These are phyloP conservation scores for Fusarium sp. DNA, from an alignment of 2,329 filamentous ascomycete genomes.

Conservation along the genomic window DNA sequence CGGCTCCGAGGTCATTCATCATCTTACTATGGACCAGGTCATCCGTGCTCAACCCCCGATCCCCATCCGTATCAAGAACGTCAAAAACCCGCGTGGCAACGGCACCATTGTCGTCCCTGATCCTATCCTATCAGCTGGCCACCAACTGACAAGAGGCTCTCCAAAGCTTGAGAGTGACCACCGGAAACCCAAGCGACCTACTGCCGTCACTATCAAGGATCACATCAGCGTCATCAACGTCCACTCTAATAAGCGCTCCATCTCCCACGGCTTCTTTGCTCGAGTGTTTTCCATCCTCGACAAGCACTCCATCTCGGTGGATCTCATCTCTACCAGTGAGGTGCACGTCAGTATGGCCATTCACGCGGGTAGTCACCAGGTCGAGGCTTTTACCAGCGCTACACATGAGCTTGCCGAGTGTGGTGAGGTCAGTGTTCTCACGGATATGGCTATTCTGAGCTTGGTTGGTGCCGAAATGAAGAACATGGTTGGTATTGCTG, in stretches of 20 bases:
- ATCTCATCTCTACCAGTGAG: slow-evolving; percentile 95
- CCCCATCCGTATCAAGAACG: slow-evolving; percentile 90
- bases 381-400: slow-evolving; percentile 73
- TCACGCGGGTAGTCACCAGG: slow-evolving; percentile 77
- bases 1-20: slow-evolving; percentile 96
- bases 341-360: slow-evolving; percentile 98
- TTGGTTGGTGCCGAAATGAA: slow-evolving; percentile 96
- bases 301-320: slow-evolving; percentile 87
- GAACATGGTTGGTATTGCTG: slow-evolving; percentile 95
- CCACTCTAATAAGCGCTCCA: slow-evolving; percentile 95
- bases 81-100: slow-evolving; percentile 83
- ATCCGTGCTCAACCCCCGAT: slow-evolving; percentile 84
- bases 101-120: slow-evolving; percentile 90
- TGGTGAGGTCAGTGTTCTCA: slow-evolving; percentile 90
- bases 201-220: slow-evolving; percentile 96
- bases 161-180: slow-evolving; percentile 49
- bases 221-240: slow-evolving; percentile 98
- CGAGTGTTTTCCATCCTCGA: slow-evolving; percentile 94
- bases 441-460: slow-evolving; percentile 94
- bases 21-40: slow-evolving; percentile 97
- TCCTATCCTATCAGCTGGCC: slow-evolving; percentile 63
- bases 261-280: slow-evolving; percentile 96
- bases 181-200: slow-evolving; percentile 78
- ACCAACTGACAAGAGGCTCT: slow-evolving; percentile 66
- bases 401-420: slow-evolving; percentile 81